These are phyloP conservation scores for Misopates orontium DNA, from an alignment of 257 asterid genomes.

Conservation along the genomic window DNA sequence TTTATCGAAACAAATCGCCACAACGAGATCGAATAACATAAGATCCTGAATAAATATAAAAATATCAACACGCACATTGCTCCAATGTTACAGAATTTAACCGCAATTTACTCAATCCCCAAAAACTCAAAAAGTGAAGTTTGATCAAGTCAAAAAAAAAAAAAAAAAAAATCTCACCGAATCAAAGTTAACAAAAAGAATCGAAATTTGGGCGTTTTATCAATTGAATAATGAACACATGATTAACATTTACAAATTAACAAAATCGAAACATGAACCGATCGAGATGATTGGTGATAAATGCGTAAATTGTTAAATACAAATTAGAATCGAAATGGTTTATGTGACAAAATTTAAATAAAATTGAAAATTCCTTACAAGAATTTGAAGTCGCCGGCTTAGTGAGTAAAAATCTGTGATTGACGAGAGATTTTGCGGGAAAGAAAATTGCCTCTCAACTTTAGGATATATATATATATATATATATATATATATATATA, in stretches of 20 bases:
- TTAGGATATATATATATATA: constrained; percentile 22
- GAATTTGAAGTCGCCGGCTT: constrained; percentile 35
- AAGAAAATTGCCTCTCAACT: constrained; percentile 28
- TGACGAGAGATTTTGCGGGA: constrained; percentile 38
- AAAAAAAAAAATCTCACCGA: not conserved
- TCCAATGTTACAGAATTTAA: too few species aligned
- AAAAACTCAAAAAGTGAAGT: not conserved
- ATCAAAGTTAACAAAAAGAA: not conserved
- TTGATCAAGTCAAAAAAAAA: not conserved
- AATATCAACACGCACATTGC: not conserved
- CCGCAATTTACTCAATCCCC: constrained; percentile 42
- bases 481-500: too few species aligned
- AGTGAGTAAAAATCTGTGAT: constrained; percentile 28
- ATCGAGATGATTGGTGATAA: constrained; percentile 16
- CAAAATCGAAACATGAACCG: constrained; percentile 20
- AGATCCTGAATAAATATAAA: not conserved
- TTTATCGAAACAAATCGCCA: constrained; percentile 7
- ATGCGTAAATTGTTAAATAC: constrained; percentile 11
- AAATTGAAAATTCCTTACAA: constrained; percentile 27
- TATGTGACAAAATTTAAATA: not conserved
- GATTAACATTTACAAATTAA: constrained; percentile 17
- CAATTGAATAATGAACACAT: not conserved
- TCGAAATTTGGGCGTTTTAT: not conserved
- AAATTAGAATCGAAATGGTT: not conserved
- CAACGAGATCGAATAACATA: not conserved